phyloP scores from a whole-genome alignment of 768 basidiomycete genomes.

The Guyanaporus albipodus region DNA sequence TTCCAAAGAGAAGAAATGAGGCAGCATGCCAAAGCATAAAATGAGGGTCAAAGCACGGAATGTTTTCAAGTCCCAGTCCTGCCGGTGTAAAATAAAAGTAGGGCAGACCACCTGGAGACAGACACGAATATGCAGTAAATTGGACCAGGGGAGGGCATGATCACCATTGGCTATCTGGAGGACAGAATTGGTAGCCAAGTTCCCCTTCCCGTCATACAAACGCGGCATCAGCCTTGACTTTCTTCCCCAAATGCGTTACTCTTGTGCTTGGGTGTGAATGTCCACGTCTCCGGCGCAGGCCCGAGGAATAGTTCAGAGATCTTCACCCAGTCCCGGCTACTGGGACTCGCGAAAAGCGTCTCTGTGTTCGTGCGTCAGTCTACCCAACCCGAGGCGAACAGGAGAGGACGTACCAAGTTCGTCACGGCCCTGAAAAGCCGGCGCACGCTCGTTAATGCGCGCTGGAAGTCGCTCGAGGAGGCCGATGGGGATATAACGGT shows the following conservation, averaged over 20 bases:
- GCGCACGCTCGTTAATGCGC: conserved; percentile 86
- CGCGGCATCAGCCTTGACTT: conserved; percentile 47
- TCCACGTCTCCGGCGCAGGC: conserved; percentile 76
- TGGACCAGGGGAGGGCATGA: too few relatives aligned
- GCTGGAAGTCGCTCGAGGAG: conserved; percentile 79
- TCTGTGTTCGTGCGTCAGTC: conserved; percentile 42
- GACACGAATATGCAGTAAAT: too few relatives aligned
- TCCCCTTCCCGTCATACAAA: too few relatives aligned
- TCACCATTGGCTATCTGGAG: too few relatives aligned
- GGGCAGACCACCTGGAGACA: too few relatives aligned
- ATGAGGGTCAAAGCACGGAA: too few relatives aligned
- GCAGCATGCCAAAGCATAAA: too few relatives aligned
- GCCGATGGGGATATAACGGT: conserved; percentile 94
- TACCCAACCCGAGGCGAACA: not conserved
- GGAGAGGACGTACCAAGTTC: conserved; percentile 64
- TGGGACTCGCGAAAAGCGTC: conserved; percentile 74
- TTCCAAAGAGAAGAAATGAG: too few relatives aligned
- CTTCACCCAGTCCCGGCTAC: conserved; percentile 86
- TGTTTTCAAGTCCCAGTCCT: too few relatives aligned
- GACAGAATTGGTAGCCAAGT: too few relatives aligned
- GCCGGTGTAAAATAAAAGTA: too few relatives aligned
- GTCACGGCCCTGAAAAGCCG: conserved; percentile 80
- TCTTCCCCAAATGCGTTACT: conserved; percentile 74
- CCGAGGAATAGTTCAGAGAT: conserved; percentile 96
- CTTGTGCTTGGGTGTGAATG: conserved; percentile 91